phyloP scores from a whole-genome alignment of 768 basidiomycete genomes.

The Boletus sp. region DNA sequence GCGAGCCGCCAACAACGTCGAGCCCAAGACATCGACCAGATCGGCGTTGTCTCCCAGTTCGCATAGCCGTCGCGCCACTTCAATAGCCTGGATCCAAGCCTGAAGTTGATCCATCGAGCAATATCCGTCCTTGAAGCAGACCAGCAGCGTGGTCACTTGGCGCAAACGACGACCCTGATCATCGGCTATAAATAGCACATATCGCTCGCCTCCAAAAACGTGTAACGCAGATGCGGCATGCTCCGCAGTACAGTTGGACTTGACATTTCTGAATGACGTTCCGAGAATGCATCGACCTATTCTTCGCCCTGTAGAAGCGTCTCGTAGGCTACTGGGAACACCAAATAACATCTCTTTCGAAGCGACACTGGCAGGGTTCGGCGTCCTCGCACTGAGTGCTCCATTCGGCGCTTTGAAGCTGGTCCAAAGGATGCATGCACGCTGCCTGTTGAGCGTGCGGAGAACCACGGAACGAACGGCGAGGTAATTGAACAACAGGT shows the following conservation, averaged over 20 bases:
- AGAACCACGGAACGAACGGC: conserved; percentile 58
- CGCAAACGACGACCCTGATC: not conserved
- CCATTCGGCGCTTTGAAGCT: conserved; percentile 8
- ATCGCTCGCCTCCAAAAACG: conserved; percentile 44
- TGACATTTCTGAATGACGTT: conserved; percentile 36
- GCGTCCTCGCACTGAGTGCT: conserved; percentile 12
- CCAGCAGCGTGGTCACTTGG: conserved; percentile 33
- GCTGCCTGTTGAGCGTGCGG: conserved; percentile 58
- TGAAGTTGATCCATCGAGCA: conserved; percentile 46
- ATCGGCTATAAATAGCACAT: conserved; percentile 48
- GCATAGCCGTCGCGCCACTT: conserved; percentile 11
- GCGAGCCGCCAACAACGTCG: conserved; percentile 11
- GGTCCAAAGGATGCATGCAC: conserved; percentile 52
- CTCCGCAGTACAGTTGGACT: conserved; percentile 2
- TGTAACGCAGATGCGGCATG: conserved; percentile 32
- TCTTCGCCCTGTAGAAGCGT: conserved; percentile 29
- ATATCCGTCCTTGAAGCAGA: conserved; percentile 52
- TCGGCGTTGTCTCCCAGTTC: not conserved
- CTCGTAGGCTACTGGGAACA: conserved; percentile 37
- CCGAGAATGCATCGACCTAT: conserved; percentile 52
- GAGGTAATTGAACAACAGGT: conserved; percentile 56
- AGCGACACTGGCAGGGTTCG: conserved; percentile 39
- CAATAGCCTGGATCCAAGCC: conserved; percentile 44
- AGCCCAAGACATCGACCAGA: conserved; percentile 6
- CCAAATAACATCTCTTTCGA: conserved; percentile 45